These are phyloP conservation scores for Phytopythium helicoides DNA, from an alignment of 352 stramenopile species.

Conservation along the genomic window DNA sequence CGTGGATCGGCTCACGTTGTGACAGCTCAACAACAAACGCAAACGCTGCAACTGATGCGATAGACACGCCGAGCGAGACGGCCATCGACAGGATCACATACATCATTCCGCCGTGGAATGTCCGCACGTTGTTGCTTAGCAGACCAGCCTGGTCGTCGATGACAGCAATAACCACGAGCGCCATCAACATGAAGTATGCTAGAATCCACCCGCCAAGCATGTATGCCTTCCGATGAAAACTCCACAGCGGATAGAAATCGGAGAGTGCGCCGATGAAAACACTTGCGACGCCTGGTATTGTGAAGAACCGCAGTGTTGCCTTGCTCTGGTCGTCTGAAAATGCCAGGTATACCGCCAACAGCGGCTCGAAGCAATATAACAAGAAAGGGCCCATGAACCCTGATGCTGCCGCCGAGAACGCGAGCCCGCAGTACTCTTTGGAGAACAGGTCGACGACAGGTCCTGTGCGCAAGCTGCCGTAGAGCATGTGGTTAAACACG, in stretches of 20 bases:
- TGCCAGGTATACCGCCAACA: conserved; percentile 57
- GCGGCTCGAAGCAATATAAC: conserved; percentile 53
- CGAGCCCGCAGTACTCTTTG: conserved; percentile 55
- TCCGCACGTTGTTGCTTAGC: conserved; percentile 37
- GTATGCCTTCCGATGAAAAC: conserved; percentile 75
- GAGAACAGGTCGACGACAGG: conserved; percentile 57
- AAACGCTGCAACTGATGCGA: conserved; percentile 55
- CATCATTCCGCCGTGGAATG: conserved; percentile 55
- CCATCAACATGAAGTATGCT: conserved; percentile 69
- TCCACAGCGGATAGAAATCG: conserved; percentile 77
- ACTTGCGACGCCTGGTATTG: conserved; percentile 53
- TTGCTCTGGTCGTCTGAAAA: conserved; percentile 43
- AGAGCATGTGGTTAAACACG: conserved; percentile 76
- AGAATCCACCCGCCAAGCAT: conserved; percentile 73
- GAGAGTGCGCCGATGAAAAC: conserved; percentile 79
- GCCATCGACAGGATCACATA: conserved; percentile 76
- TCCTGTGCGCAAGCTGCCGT: conserved; percentile 60
- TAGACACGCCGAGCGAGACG: conserved; percentile 55
- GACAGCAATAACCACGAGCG: conserved; percentile 56
- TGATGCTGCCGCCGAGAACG: conserved; percentile 46
- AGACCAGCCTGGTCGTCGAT: conserved; percentile 43
- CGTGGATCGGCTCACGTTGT: conserved; percentile 74
- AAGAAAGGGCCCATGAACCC: conserved; percentile 75
- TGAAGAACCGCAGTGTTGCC: conserved; percentile 50
- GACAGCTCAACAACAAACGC: conserved; percentile 74